These are phyloP conservation scores for Crithidia bombi DNA, from an alignment of 208 protist genomes.

Conservation along the genomic window DNA sequence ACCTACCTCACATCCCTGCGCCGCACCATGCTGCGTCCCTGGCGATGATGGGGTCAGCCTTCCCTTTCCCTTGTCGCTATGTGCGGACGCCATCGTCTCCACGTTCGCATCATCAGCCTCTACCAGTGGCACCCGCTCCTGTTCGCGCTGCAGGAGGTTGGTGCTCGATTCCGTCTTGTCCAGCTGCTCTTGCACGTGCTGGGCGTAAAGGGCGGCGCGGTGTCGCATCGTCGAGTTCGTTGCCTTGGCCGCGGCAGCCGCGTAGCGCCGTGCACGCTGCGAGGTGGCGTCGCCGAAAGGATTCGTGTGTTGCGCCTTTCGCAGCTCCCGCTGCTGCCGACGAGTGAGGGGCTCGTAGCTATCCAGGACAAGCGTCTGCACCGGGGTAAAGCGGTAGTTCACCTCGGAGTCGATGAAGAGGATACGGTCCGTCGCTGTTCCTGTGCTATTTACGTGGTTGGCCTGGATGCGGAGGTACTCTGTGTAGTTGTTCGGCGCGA, in stretches of 20 bases:
- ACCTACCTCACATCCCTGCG: no score
- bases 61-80: no score
- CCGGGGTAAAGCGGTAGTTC: constrained; percentile 74
- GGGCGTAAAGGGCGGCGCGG: constrained; percentile 9
- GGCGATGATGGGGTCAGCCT: no score
- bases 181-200: constrained; percentile 26
- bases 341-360: constrained; percentile 54
- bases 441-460: constrained; percentile 34
- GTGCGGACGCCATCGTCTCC: background rate
- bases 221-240: constrained; percentile 21
- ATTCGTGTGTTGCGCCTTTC: constrained; percentile 30
- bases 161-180: constrained; percentile 19
- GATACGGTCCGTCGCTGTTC: constrained; percentile 44
- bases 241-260: constrained; percentile 19
- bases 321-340: constrained; percentile 43
- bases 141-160: constrained; percentile 24
- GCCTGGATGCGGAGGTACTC: constrained; percentile 55
- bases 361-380: constrained; percentile 78
- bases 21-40: no score
- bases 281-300: constrained; percentile 20
- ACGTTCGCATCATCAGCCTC: background rate
- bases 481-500: constrained; percentile 64
- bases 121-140: constrained; percentile 13
- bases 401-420: constrained; percentile 86
- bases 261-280: constrained; percentile 23